Evolutionary conservation across 179 eudicot species (phyloP).

Genomic region (Beta corolliflora): DNA sequence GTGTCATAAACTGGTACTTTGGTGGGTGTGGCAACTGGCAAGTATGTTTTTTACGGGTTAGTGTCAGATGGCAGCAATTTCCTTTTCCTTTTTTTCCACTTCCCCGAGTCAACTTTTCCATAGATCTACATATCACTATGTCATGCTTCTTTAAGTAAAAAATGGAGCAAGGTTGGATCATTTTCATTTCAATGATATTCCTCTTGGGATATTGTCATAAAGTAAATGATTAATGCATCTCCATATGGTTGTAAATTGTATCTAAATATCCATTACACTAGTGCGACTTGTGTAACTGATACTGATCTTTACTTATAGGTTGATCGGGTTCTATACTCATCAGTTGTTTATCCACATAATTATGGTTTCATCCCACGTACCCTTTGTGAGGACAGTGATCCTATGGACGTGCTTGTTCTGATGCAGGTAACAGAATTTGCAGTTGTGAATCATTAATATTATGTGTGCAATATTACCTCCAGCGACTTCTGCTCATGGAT

Average conservation of each 20-base stretch:
- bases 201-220: neutral
- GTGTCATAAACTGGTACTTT: neutral
- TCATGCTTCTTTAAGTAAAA: neutral
- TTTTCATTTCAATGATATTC: neutral
- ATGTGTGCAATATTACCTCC: neutral
- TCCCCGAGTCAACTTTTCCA: neutral
- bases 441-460: neutral
- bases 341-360: constrained; percentile 92
- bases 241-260: neutral
- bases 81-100: neutral
- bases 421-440: constrained; percentile 65
- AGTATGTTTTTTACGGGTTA: neutral
- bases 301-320: constrained; percentile 44
- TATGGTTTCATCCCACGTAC: constrained; percentile 94
- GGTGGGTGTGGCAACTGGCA: neutral
- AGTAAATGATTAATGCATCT: neutral
- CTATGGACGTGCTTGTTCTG: constrained; percentile 84
- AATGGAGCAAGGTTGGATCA: neutral
- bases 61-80: neutral
- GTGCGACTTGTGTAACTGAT: constrained; percentile 15
- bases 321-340: constrained; percentile 86
- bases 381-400: constrained; percentile 86
- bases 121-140: neutral
- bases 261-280: neutral
- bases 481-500: neutral